A percentile compares a stretch with the other conserved stretches of the same genome.
Evolutionary conservation across 768 basidiomycete genomes (phyloP).

Genomic region (Naganishia vishniacii): DNA sequence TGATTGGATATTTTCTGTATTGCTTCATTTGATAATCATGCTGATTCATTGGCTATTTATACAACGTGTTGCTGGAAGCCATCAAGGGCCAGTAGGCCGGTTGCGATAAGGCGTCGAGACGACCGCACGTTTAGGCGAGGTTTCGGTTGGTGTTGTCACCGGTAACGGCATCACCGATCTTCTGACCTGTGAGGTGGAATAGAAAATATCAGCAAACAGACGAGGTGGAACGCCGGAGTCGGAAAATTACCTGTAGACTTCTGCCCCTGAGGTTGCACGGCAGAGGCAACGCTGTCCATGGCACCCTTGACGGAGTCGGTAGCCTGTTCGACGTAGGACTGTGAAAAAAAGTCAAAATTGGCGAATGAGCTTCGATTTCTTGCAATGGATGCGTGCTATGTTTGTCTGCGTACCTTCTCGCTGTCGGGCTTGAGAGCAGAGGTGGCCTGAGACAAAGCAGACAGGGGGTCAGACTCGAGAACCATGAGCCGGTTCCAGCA

Average conservation of each 20-base stretch:
- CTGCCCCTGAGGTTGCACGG: constrained; percentile 25
- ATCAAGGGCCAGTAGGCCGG: neutral
- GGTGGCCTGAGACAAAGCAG: neutral
- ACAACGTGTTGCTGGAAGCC: constrained; percentile 11
- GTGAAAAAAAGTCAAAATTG: neutral
- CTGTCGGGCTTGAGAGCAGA: constrained; percentile 23
- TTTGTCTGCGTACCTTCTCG: constrained; percentile 7
- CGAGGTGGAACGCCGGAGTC: neutral
- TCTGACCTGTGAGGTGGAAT: neutral
- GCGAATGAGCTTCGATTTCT: neutral
- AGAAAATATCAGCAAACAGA: neutral
- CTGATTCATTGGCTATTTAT: constrained; percentile 11
- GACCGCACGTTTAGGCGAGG: constrained; percentile 7
- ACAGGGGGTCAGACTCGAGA: neutral
- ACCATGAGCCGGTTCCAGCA: neutral
- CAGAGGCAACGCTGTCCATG: constrained; percentile 29
- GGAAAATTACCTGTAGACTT: constrained; percentile 16
- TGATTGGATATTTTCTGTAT: no score
- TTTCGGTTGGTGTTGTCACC: constrained; percentile 26
- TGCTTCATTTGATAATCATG: constrained; percentile 14
- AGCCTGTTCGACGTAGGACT: constrained; percentile 25
- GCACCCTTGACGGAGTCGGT: constrained; percentile 30
- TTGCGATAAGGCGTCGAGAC: neutral
- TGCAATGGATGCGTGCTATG: neutral
- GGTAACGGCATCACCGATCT: constrained; percentile 29